Percentiles rank a stretch among this genome's conserved stretches.
phyloP scores from a whole-genome alignment of 768 basidiomycete genomes.

The Mycena maculata region DNA sequence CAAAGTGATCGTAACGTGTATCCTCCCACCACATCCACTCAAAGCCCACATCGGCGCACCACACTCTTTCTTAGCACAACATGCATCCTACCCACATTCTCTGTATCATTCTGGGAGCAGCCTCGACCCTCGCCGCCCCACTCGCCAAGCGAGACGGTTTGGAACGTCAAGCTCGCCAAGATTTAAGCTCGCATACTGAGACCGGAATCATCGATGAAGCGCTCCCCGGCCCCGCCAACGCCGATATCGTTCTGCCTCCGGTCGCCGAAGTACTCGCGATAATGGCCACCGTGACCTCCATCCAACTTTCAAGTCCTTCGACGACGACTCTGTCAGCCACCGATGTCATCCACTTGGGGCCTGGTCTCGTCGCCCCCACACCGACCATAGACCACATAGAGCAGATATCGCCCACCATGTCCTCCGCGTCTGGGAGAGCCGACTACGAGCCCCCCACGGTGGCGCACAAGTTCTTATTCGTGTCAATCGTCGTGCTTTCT shows the following conservation, averaged over 20 bases:
- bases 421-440: slow-evolving; percentile 4
- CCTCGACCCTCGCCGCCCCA: slow-evolving; percentile 25
- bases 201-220: slow-evolving; percentile 2
- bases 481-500: slow-evolving; percentile 24
- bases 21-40: slow-evolving; percentile 24
- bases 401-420: slow-evolving; percentile 4
- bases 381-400: slow-evolving; percentile 17
- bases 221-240: not conserved
- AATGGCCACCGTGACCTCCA: slow-evolving; percentile 20
- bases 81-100: slow-evolving; percentile 27
- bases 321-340: slow-evolving; percentile 20
- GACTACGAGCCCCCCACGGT: not conserved
- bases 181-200: slow-evolving; percentile 14
- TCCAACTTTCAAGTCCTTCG: not conserved
- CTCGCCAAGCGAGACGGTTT: not conserved
- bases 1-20: not conserved
- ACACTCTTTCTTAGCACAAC: slow-evolving; percentile 23
- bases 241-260: slow-evolving; percentile 19
- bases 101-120: slow-evolving; percentile 21
- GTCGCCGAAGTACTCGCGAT: slow-evolving; percentile 26
- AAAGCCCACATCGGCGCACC: slow-evolving; percentile 21
- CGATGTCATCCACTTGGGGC: slow-evolving; percentile 9
- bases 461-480: slow-evolving; percentile 24
- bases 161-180: slow-evolving; percentile 5
- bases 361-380: slow-evolving; percentile 18